phyloP scores from a whole-genome alignment of 73 alveolate genomes.

The Uronychia binucleata region DNA sequence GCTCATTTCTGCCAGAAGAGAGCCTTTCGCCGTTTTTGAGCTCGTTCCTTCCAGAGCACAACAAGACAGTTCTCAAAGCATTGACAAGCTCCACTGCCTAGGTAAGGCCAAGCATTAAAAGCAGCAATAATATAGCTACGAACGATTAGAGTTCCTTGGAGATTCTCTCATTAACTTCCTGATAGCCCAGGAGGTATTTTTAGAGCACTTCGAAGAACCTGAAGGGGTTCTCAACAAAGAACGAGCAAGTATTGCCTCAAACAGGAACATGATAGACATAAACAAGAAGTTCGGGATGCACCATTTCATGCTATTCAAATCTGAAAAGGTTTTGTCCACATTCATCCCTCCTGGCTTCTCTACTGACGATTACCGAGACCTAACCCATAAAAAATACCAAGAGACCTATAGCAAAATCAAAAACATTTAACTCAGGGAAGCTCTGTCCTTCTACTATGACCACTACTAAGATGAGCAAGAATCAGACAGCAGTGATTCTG shows the following conservation, averaged over 20 bases:
- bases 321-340: not conserved
- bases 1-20: too few species aligned
- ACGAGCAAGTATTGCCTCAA: not conserved
- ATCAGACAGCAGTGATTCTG: too few species aligned
- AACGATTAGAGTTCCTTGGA: slow-evolving; percentile 21
- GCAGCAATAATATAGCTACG: slow-evolving; percentile 13
- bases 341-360: slow-evolving; percentile 11
- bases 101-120: not conserved
- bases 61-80: not conserved
- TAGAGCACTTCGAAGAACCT: not conserved
- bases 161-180: slow-evolving; percentile 20
- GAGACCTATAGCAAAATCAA: too few species aligned
- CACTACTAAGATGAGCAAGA: too few species aligned
- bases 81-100: not conserved
- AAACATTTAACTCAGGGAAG: too few species aligned
- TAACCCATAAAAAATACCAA: not conserved
- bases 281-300: slow-evolving; percentile 2
- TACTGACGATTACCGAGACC: not conserved
- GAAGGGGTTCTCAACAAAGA: slow-evolving; percentile 1
- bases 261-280: slow-evolving; percentile 8
- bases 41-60: too few species aligned
- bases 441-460: too few species aligned
- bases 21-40: too few species aligned
- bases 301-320: slow-evolving; percentile 1
- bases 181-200: not conserved